Evolutionary conservation across 345 rosid species (phyloP), one percentile per base, ranked within the genome.

Genomic region (Rhodamnia rubescens): DNA sequence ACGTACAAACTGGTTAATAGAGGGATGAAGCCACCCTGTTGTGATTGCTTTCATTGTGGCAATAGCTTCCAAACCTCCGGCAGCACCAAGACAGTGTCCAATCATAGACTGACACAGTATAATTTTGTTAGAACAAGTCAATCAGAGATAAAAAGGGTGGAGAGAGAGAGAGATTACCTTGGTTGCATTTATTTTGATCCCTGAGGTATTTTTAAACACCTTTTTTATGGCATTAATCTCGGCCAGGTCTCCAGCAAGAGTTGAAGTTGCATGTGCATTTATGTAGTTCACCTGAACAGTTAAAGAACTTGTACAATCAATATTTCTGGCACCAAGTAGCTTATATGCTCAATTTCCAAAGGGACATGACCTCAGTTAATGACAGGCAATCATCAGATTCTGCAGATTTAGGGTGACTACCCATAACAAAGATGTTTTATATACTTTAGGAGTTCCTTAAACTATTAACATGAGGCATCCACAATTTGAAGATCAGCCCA

Each of bases 81-180:
- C 95, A 83, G 99, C 98, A 85, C 99, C 99, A 21, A 98, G 99
- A 91, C 99, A 94, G 89, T 98, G 99, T 83, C 99, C 99, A 83
- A 98, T 96, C 99, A 98, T 94, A 24, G 99, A 98, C 99, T 95
- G 93, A 82, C 89, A 88, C 64, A 32, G 83, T 44, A 69, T 51
- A 82, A 78, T 86, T 64, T 32, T 69, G 80, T 49, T 6, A 69
- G 36, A 84, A 59, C 64, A 83, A 14, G 55, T 61, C 54, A 89
- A 82, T 58, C 57, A 61, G 16, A 13, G 54, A 57, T 29, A 54
- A 82, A 53, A 29, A 51, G 52, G 42, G 74, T 3, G 26, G 83
- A 53, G 14, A 74, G 54, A 32, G 53, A 85, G 78, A 74, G 82
- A 75, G 87, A 86, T 36, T 88, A 96, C 98, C 99, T 98, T 98